These are phyloP conservation scores for Pichia norvegensis DNA, from an alignment of 1,139 yeast genomes.

Conservation along the genomic window DNA sequence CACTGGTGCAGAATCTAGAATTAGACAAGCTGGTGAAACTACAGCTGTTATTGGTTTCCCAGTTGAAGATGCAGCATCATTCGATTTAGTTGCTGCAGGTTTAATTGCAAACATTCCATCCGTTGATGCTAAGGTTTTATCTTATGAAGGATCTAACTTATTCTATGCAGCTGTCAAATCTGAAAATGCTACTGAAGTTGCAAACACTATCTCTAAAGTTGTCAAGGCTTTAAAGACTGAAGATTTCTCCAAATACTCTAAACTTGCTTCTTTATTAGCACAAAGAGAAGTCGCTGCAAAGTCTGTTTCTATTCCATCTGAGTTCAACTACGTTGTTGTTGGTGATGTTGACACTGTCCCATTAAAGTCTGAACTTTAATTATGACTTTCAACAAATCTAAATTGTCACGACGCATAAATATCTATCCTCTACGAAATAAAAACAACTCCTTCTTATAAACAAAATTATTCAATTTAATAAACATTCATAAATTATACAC, in stretches of 20 bases:
- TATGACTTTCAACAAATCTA: neutral
- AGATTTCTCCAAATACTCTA: slow-evolving; percentile 27
- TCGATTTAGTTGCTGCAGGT: slow-evolving; percentile 66
- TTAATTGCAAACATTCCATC: slow-evolving; percentile 52
- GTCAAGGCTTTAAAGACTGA: slow-evolving; percentile 32
- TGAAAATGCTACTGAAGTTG: slow-evolving; percentile 45
- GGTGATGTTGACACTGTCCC: slow-evolving; percentile 90
- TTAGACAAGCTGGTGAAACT: slow-evolving; percentile 59
- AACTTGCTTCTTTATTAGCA: slow-evolving; percentile 32
- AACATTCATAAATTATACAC: neutral
- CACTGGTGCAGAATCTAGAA: slow-evolving; percentile 70
- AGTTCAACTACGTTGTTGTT: slow-evolving; percentile 80
- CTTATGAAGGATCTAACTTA: slow-evolving; percentile 77
- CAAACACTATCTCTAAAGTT: slow-evolving; percentile 55
- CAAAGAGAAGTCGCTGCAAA: slow-evolving; percentile 42
- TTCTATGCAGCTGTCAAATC: slow-evolving; percentile 66
- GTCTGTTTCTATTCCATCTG: slow-evolving; percentile 39
- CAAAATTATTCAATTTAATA: neutral
- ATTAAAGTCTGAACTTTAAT: slow-evolving; percentile 77
- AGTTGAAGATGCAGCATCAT: slow-evolving; percentile 56
- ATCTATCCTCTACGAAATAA: neutral
- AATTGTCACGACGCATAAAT: neutral
- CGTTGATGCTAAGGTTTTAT: slow-evolving; percentile 45
- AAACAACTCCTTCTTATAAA: neutral
- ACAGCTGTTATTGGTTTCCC: slow-evolving; percentile 82